phyloP scores from a whole-genome alignment of 2,329 filamentous ascomycete genomes.

The Aureobasidium sp. region DNA sequence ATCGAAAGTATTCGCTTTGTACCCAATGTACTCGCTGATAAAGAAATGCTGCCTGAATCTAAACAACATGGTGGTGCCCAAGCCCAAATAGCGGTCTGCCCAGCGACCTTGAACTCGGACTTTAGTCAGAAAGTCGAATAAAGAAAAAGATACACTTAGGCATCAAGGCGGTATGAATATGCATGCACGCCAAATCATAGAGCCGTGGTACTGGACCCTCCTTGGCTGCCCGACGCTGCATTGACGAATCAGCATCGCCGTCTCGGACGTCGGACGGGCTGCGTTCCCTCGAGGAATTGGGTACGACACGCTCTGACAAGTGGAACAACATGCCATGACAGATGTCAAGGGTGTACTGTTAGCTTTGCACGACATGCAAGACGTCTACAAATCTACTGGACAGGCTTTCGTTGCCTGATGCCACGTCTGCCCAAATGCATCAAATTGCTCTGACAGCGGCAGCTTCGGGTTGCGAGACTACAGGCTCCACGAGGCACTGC shows the following conservation, averaged over 20 bases:
- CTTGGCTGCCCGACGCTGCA: slow-evolving; percentile 13
- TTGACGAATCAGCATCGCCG: slow-evolving; percentile 8
- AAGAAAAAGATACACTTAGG: slow-evolving; percentile 1
- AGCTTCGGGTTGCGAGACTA: background rate
- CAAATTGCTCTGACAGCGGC: background rate
- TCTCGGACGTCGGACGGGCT: slow-evolving; percentile 8
- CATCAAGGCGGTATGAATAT: slow-evolving; percentile 4
- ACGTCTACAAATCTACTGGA: slow-evolving; percentile 1
- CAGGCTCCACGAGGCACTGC: slow-evolving; percentile 8
- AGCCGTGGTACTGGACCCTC: slow-evolving; percentile 10
- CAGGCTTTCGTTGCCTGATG: background rate
- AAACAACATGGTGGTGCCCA: background rate
- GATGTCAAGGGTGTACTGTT: slow-evolving; percentile 8
- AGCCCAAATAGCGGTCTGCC: slow-evolving; percentile 7
- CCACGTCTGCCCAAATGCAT: background rate
- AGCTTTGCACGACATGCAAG: slow-evolving; percentile 11
- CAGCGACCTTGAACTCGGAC: slow-evolving; percentile 5
- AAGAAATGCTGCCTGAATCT: slow-evolving; percentile 1
- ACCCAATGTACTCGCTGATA: background rate
- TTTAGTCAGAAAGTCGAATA: background rate
- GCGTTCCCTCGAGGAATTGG: slow-evolving; percentile 2
- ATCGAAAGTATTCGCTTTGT: background rate
- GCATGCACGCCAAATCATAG: slow-evolving; percentile 8
- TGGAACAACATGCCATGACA: slow-evolving; percentile 7
- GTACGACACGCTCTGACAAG: slow-evolving; percentile 2